These are phyloP conservation scores for Phytophthora fragariaefolia DNA, from an alignment of 352 stramenopile genomes.

Conservation along the genomic window DNA sequence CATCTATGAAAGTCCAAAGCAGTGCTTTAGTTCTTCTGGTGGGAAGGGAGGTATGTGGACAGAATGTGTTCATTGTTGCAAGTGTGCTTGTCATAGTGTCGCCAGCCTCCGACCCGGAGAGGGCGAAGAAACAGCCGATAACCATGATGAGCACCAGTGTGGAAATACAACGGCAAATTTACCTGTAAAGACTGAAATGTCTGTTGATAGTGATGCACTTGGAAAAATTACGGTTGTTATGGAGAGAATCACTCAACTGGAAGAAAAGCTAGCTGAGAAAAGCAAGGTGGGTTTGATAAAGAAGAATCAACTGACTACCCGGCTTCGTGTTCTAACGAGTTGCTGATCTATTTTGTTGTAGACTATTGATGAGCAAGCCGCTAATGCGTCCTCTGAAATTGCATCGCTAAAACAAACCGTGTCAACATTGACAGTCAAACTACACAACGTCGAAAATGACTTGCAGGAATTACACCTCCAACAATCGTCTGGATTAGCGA, in stretches of 20 bases:
- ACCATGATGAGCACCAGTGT: neutral
- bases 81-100: slow-evolving; percentile 47
- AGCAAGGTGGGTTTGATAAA: slow-evolving; percentile 41
- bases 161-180: neutral
- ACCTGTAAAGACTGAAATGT: neutral
- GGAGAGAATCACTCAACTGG: slow-evolving; percentile 48
- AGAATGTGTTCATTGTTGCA: slow-evolving; percentile 46
- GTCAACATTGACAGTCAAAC: slow-evolving; percentile 46
- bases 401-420: slow-evolving; percentile 55
- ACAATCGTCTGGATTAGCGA: slow-evolving; percentile 26
- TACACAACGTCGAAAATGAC: slow-evolving; percentile 51
- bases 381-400: slow-evolving; percentile 44
- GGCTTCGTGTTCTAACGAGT: neutral
- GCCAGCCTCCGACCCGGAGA: slow-evolving; percentile 8
- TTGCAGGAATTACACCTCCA: slow-evolving; percentile 52
- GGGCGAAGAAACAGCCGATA: slow-evolving; percentile 2
- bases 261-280: slow-evolving; percentile 51
- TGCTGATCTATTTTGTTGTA: slow-evolving; percentile 18
- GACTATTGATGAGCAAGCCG: slow-evolving; percentile 45
- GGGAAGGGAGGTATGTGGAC: slow-evolving; percentile 30
- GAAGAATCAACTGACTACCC: neutral
- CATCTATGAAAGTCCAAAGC: slow-evolving; percentile 16
- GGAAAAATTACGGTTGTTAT: slow-evolving; percentile 38
- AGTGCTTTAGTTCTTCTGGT: slow-evolving; percentile 8
- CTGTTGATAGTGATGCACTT: slow-evolving; percentile 14